These are phyloP conservation scores for Nemania diffusa DNA, from an alignment of 2,329 filamentous ascomycete species.

Conservation along the genomic window DNA sequence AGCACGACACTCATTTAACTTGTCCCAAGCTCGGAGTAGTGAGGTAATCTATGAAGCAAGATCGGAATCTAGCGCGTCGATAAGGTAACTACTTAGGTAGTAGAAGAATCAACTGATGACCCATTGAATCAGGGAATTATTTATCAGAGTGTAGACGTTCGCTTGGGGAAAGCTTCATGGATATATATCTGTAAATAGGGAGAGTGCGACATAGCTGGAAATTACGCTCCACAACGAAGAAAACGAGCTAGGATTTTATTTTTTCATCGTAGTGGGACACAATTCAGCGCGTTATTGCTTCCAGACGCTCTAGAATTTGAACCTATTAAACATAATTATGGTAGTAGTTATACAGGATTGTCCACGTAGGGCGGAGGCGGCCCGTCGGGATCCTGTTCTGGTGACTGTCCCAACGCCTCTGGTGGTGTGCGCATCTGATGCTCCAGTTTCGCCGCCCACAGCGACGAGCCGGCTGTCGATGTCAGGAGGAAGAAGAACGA, in stretches of 20 bases:
- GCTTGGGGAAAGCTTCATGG: too few species aligned
- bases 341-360: constrained; percentile 47
- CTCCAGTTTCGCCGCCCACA: constrained; percentile 88
- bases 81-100: too few species aligned
- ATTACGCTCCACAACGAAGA: too few species aligned
- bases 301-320: not conserved
- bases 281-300: not conserved
- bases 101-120: too few species aligned
- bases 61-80: too few species aligned
- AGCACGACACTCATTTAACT: not conserved
- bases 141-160: too few species aligned
- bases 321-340: not conserved
- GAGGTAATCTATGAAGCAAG: too few species aligned
- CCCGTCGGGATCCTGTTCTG: constrained; percentile 45
- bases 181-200: too few species aligned
- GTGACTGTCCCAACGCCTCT: constrained; percentile 27
- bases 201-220: too few species aligned
- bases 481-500: constrained; percentile 97
- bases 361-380: constrained; percentile 54
- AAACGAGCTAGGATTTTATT: not conserved
- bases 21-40: not conserved
- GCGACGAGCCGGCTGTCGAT: constrained; percentile 81
- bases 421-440: constrained; percentile 54
- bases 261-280: not conserved
- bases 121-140: too few species aligned